Base-by-base conservation (phyloP, 768 basidiomycete species). In the Holtermanniella nyarrowii region DNA sequence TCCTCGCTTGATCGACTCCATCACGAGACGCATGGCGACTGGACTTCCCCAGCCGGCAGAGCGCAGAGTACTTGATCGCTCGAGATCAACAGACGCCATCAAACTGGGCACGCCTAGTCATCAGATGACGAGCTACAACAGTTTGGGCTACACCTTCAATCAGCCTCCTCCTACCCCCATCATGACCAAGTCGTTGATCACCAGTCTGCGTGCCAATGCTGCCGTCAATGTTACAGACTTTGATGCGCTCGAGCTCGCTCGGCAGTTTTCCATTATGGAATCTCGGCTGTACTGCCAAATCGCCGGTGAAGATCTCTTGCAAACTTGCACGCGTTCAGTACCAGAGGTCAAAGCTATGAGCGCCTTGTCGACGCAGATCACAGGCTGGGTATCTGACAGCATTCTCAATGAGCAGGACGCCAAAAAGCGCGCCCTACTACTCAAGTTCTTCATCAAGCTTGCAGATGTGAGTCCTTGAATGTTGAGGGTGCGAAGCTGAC, bases 261-360 rank as follows among this genome's bases (percentile, higher is more conserved):
- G 95, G 45, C 95, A 99, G 72, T 68, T 97, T 60, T 95, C 93
- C 16, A 79, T 91, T 59, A 86, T 91, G 84, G 95, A 99, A 70
- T 85, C 82, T 59, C 80, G 80, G 53, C 72, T 95, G 42, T 97
- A 90, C 68, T 83, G 85, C 57, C 79, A 81, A 48, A 88, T 97
- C 57, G 80, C 79, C 50, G 81, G 91, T 0, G 86, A 89, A 59
- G 95, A 97, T 69, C 77, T 99, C 43, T 70, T 99, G 54, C 85
- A 88, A 72, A 81, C 81, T 11, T 86, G 85, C 3, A 82, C 86
- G 65, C 81, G 83, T 54, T 58, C 54, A 80, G 81, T 55, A 77
- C 76, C 31, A 76, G 77, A 62, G 75, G 80, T 97, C 42, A 84
- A 80, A 68, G 84, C 85, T 21, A 83, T 97, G 57, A 84, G 84